Base-by-base conservation (phyloP, 345 rosid genomes). In the Draba incana region DNA sequence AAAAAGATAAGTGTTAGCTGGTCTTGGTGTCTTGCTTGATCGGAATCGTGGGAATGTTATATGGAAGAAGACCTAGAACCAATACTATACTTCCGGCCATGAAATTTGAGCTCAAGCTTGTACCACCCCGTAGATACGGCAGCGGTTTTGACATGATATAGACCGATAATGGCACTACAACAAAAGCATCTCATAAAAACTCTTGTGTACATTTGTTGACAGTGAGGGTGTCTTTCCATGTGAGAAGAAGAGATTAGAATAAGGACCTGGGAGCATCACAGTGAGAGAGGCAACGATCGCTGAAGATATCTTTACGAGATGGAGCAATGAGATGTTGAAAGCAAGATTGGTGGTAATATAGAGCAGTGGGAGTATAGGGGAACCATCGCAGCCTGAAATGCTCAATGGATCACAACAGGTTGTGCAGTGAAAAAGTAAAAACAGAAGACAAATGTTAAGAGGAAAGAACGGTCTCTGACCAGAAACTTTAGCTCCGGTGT, bases 271-370 rank as follows among this genome's bases (percentile, higher is more conserved):
- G 64, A 89, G 71, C 78, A 79, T 81, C 57, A 88, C 77, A 23
- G 85, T 68, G 20, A 89, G 91, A 33, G 92, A 85, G 64, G 97
- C 49, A 71, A 89, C 87, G 48, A 92, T 75, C 4, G 92, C 92
- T 3, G 96, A 86, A 60, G 98, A 89, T 70, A 79, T 70, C 77
- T 86, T 89, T 71, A 86, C 79, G 27, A 89, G 80, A 70, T 78
- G 83, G 68, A 92, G 98, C 67, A 70, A 10, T 7, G 92, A 86
- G 77, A 89, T 83, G 79, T 89, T 92, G 85, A 92, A 88, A 68
- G 83, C 82, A 35, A 88, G 79, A 62, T 92, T 88, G 58, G 87
- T 78, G 28, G 80, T 67, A 48, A 89, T 71, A 62, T 86, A 92
- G 39, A 89, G 85, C 15, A 92, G 79, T 9, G 95, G 97, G 72